phyloP scores from a whole-genome alignment of 1,284 basidiomycete genomes.

The Ustilago lituana region DNA sequence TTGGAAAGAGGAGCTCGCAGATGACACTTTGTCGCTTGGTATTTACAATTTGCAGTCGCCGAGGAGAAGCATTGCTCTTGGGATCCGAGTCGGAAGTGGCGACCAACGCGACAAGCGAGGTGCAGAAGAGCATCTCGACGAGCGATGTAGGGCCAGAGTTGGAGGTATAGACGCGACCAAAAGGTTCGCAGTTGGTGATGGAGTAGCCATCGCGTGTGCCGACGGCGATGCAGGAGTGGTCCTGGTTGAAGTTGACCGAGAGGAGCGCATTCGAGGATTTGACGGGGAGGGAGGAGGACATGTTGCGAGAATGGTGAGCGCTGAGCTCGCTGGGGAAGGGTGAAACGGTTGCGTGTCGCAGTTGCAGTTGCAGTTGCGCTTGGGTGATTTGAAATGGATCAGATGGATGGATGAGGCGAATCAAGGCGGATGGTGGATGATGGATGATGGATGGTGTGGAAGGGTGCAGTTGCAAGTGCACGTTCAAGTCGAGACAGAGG shows the following conservation, averaged over 20 bases:
- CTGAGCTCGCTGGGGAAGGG: too few species aligned
- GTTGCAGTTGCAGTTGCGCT: too few species aligned
- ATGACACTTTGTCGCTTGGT: conserved; percentile 99
- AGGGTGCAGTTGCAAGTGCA: background rate
- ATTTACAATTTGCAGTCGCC: conserved; percentile 90
- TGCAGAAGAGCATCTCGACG: conserved; percentile 99
- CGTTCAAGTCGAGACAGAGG: background rate
- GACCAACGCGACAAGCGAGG: conserved; percentile 93
- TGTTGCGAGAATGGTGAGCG: too few species aligned
- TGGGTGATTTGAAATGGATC: too few species aligned
- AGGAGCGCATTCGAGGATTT: conserved; percentile 52
- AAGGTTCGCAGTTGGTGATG: conserved; percentile 97
- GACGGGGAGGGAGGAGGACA: conserved; percentile 32
- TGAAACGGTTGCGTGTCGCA: too few species aligned
- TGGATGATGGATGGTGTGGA: too few species aligned
- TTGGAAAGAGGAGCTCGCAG: conserved; percentile 96
- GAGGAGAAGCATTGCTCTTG: conserved; percentile 75
- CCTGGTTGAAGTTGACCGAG: conserved; percentile 60
- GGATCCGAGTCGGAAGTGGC: conserved; percentile 80
- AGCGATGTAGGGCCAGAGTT: conserved; percentile 92
- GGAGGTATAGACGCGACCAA: conserved; percentile 92
- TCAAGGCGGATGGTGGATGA: background rate
- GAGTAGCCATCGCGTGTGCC: conserved; percentile 95
- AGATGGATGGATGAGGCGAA: too few species aligned
- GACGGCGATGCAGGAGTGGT: conserved; percentile 83